These are phyloP conservation scores for Xylaria flabelliformis DNA, from an alignment of 495 filamentous ascomycete species.

Conservation along the genomic window DNA sequence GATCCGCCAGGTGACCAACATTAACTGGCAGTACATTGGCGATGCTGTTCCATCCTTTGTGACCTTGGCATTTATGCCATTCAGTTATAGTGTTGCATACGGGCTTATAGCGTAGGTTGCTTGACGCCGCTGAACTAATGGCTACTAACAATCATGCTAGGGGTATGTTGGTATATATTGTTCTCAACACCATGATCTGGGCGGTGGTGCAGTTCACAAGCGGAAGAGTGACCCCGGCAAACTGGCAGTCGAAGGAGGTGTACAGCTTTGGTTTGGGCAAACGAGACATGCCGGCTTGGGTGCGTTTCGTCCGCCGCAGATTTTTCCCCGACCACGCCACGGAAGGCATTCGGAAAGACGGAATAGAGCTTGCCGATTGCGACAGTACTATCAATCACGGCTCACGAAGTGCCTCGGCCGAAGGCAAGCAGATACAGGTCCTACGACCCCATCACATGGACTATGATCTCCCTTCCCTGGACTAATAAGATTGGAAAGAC, in stretches of 20 bases:
- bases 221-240: conserved; percentile 68
- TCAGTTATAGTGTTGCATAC: conserved; percentile 82
- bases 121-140: not conserved
- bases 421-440: conserved; percentile 34
- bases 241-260: conserved; percentile 75
- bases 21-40: conserved; percentile 63
- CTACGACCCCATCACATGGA: conserved; percentile 29
- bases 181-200: conserved; percentile 71
- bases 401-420: conserved; percentile 39
- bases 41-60: conserved; percentile 83
- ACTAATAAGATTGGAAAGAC: conserved; percentile 28
- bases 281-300: conserved; percentile 45
- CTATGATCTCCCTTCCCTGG: conserved; percentile 37
- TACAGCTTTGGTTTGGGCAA: conserved; percentile 68
- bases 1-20: conserved; percentile 60
- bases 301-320: conserved; percentile 29
- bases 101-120: conserved; percentile 70
- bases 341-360: conserved; percentile 34
- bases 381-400: conserved; percentile 37
- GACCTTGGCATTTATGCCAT: conserved; percentile 79
- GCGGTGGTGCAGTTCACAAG: conserved; percentile 57
- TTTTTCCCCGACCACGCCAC: conserved; percentile 23
- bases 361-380: conserved; percentile 41
- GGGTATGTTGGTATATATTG: conserved; percentile 74
- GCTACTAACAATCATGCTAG: conserved; percentile 35